Conservation (phyloP, 2,329 filamentous ascomycete species). For the Ceratocystis alfenasii region DNA sequence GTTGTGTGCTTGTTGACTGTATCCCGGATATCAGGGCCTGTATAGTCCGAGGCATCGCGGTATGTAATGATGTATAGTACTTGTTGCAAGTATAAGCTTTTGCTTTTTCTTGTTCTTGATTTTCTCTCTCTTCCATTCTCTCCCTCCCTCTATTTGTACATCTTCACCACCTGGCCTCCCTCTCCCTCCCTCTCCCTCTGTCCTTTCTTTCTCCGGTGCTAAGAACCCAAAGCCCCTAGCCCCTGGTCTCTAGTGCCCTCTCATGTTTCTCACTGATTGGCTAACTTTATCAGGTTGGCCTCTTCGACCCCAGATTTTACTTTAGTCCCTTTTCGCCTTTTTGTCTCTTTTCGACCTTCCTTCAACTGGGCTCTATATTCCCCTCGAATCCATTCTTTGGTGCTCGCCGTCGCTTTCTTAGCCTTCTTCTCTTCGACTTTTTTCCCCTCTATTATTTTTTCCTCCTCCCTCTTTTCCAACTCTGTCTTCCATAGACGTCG, state of each 20-base stretch:
- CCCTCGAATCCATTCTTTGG: conserved; percentile 8
- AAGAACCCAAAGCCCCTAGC: neutral
- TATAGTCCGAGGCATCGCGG: conserved; percentile 1
- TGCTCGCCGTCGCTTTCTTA: neutral
- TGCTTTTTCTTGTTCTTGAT: neutral
- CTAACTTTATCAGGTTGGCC: neutral
- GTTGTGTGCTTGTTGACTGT: neutral
- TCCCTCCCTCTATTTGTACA: neutral
- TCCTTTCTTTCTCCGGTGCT: neutral
- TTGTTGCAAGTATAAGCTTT: conserved; percentile 3
- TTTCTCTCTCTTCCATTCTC: conserved; percentile 1
- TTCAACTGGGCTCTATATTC: conserved; percentile 11
- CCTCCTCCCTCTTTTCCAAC: neutral
- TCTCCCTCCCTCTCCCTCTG: neutral
- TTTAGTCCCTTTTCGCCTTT: conserved; percentile 14
- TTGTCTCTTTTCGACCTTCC: conserved; percentile 6
- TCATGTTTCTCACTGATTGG: neutral
- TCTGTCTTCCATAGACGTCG: neutral
- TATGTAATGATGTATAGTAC: neutral
- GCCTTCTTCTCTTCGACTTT: conserved; percentile 2
- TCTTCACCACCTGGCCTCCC: too few species aligned
- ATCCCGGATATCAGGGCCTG: conserved; percentile 1
- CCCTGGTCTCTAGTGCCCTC: neutral
- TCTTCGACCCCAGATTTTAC: conserved; percentile 21
- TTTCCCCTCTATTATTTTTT: neutral